A percentile compares a stretch with the other conserved stretches of the same genome.
Evolutionary conservation across 2,329 filamentous ascomycete species (phyloP).

Genomic region (Cladorrhinum sp.): DNA sequence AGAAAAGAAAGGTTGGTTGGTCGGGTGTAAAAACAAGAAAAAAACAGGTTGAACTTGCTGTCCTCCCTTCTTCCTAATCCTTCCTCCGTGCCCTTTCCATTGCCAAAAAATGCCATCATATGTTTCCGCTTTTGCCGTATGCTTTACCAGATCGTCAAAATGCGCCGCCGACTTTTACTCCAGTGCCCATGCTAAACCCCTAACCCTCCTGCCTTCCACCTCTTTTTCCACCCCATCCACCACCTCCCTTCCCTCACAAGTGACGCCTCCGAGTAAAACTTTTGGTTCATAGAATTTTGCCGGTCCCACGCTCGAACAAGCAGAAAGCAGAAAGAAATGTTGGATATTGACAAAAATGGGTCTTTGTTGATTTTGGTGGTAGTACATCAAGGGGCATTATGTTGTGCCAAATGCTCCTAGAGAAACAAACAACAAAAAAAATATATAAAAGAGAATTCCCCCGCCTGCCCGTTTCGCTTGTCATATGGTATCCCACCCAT

Average conservation of each 20-base stretch:
- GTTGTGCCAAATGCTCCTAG: background rate
- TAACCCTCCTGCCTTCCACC: background rate
- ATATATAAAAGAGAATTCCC: conserved; percentile 7
- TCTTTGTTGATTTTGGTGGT: background rate
- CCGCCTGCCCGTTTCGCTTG: background rate
- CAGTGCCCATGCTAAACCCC: background rate
- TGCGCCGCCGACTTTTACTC: background rate
- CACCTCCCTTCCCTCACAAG: background rate
- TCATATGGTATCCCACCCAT: conserved; percentile 19
- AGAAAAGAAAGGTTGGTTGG: conserved; percentile 18
- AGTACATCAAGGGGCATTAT: background rate
- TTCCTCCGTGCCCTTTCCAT: background rate
- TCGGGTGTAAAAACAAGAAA: conserved; percentile 5
- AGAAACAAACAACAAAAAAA: conserved; percentile 26
- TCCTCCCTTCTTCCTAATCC: conserved; percentile 8
- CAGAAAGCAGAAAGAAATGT: background rate
- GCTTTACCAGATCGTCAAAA: conserved; percentile 5
- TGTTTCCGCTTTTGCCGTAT: background rate
- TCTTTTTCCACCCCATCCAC: background rate
- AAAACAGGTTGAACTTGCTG: conserved; percentile 6
- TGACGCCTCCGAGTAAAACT: conserved; percentile 2
- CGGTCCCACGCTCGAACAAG: conserved; percentile 9
- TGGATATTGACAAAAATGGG: conserved; percentile 17
- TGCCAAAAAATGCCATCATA: background rate
- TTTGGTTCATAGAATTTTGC: conserved; percentile 1